Evolutionary conservation across 2,329 filamentous ascomycete species (phyloP).

Genomic region (Scytalidium lignicola): DNA sequence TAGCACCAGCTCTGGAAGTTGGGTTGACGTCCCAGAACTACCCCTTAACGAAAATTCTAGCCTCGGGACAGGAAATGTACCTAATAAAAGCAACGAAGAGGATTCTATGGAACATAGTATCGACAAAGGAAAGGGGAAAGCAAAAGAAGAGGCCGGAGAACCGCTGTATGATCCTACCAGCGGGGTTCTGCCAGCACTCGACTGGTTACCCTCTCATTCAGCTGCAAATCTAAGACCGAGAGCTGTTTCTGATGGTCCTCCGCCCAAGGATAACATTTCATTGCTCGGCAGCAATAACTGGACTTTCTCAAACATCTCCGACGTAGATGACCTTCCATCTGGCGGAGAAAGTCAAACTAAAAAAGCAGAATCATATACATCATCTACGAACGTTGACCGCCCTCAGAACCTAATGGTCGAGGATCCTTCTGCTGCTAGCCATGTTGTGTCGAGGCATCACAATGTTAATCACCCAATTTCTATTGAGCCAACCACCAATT

Average conservation of each 20-base stretch:
- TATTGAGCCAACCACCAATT: background rate
- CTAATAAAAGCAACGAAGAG: background rate
- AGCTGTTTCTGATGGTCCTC: conserved; percentile 53
- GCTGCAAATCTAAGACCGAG: conserved; percentile 35
- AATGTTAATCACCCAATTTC: background rate
- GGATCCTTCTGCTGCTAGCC: no score
- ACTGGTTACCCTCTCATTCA: background rate
- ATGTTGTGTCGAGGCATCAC: background rate
- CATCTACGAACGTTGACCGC: background rate
- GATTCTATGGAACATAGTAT: background rate
- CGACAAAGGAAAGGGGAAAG: conserved; percentile 14
- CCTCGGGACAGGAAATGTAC: background rate
- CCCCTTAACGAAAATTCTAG: background rate
- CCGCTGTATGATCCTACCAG: background rate
- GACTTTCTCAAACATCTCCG: conserved; percentile 45
- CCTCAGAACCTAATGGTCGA: no score
- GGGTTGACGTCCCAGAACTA: conserved; percentile 15
- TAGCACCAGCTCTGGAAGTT: conserved; percentile 18
- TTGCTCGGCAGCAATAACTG: conserved; percentile 57
- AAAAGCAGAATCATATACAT: background rate
- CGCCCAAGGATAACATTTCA: conserved; percentile 37
- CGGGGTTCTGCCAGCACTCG: background rate
- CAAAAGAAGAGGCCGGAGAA: conserved; percentile 5
- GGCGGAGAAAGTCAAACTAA: background rate
- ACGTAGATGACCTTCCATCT: background rate